Conservation (phyloP, 352 stramenopile genomes). For the Globisporangium paddicum region DNA sequence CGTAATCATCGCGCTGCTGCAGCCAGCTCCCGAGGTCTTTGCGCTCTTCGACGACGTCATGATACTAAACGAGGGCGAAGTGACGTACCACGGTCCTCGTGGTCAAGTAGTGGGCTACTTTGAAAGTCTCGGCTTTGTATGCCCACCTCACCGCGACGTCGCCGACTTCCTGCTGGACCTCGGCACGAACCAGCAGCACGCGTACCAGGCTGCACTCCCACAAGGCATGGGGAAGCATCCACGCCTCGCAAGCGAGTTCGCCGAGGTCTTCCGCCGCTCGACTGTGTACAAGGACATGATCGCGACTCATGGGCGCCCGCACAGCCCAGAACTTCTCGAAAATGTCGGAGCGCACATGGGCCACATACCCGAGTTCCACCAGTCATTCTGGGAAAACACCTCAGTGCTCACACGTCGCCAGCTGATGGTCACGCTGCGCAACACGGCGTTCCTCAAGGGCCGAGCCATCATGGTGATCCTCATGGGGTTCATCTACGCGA, state of each 20-base stretch:
- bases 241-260: constrained; percentile 12
- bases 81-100: constrained; percentile 22
- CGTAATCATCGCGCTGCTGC: constrained; percentile 62
- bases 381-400: constrained; percentile 14
- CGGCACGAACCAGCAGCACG: constrained; percentile 15
- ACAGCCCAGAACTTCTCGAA: too few relatives aligned
- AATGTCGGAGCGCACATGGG: constrained; percentile 82
- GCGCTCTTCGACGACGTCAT: constrained; percentile 89
- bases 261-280: too few relatives aligned
- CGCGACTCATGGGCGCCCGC: too few relatives aligned
- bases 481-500: constrained; percentile 39
- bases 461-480: constrained; percentile 31
- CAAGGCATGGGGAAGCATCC: background rate
- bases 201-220: constrained; percentile 15
- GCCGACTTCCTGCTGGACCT: constrained; percentile 28
- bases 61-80: constrained; percentile 40
- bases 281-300: too few relatives aligned
- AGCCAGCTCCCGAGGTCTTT: constrained; percentile 88
- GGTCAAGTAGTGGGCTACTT: constrained; percentile 16
- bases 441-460: constrained; percentile 28
- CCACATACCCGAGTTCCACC: constrained; percentile 21
- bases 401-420: constrained; percentile 11
- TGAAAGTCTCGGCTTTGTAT: constrained; percentile 18
- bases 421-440: constrained; percentile 44
- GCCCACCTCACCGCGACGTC: constrained; percentile 11